A percentile compares a stretch with the other conserved stretches of the same genome.
phyloP scores from a whole-genome alignment of 2,329 filamentous ascomycete genomes.

The Penicillium freii region DNA sequence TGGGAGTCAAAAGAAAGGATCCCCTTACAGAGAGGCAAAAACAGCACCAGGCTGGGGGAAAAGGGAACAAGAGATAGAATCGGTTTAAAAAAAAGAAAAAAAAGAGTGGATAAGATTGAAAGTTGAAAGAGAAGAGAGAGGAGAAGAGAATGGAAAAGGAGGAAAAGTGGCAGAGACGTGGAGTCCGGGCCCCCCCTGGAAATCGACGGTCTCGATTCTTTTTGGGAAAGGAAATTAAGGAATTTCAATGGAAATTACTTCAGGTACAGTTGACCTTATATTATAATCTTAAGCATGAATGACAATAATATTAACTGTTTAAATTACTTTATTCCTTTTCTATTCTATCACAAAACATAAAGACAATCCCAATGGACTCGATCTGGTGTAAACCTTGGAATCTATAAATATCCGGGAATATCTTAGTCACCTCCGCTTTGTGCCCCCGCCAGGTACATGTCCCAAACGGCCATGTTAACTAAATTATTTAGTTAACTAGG shows the following conservation, averaged over 20 bases:
- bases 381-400: neutral
- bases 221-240: neutral
- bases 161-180: conserved; percentile 11
- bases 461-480: neutral
- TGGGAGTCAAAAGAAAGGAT: conserved; percentile 13
- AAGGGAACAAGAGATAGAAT: conserved; percentile 16
- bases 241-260: neutral
- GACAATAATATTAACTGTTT: neutral
- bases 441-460: neutral
- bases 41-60: conserved; percentile 32
- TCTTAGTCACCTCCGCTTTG: conserved; percentile 3
- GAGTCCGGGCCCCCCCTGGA: conserved; percentile 5
- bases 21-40: conserved; percentile 22
- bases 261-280: neutral
- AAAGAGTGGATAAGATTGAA: conserved; percentile 7
- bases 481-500: too few species aligned
- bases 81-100: conserved; percentile 9
- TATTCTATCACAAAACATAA: neutral
- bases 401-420: conserved; percentile 1
- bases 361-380: neutral
- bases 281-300: too few species aligned
- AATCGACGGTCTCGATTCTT: conserved; percentile 8
- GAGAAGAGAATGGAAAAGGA: conserved; percentile 9
- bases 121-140: conserved; percentile 6
- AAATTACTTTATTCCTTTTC: neutral